Evolutionary conservation across 176 grass and related monocot species (phyloP).

Genomic region (Luzula sylvatica): DNA sequence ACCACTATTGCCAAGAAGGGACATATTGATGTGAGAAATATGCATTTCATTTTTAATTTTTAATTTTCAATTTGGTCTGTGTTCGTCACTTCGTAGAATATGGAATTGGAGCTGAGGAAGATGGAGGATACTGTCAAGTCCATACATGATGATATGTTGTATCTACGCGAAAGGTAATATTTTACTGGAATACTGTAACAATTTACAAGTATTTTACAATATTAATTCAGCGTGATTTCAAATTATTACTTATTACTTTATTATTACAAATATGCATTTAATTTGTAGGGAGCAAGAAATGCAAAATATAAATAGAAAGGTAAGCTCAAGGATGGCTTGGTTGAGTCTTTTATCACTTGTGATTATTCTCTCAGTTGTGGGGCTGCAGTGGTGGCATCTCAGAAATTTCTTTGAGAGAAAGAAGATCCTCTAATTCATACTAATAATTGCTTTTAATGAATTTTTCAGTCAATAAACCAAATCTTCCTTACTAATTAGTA

Average conservation of each 20-base stretch:
- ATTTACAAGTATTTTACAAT: neutral
- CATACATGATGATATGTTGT: constrained; percentile 65
- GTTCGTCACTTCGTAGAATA: constrained; percentile 25
- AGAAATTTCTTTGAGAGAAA: constrained; percentile 82
- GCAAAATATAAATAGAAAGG: constrained; percentile 76
- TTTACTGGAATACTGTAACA: neutral
- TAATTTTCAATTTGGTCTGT: neutral
- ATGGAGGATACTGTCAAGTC: constrained; percentile 47
- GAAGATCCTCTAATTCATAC: constrained; percentile 37
- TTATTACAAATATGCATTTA: neutral
- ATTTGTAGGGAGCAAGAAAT: constrained; percentile 66
- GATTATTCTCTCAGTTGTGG: constrained; percentile 56
- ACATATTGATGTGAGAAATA: constrained; percentile 43
- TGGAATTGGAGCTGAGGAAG: constrained; percentile 61
- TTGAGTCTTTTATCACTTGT: constrained; percentile 57
- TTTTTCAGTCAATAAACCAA: no score
- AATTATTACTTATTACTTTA: neutral
- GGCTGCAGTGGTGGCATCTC: constrained; percentile 66
- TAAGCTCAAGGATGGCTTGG: constrained; percentile 57
- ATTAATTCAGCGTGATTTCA: neutral
- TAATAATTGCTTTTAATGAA: neutral
- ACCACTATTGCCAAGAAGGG: constrained; percentile 53
- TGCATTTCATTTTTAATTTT: neutral
- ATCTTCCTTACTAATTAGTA: neutral
- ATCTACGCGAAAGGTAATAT: constrained; percentile 50